Percentiles rank a stretch among this genome's conserved stretches.
Conservation (phyloP, 1,284 basidiomycete genomes). For the Cryptococcus neoformans region DNA sequence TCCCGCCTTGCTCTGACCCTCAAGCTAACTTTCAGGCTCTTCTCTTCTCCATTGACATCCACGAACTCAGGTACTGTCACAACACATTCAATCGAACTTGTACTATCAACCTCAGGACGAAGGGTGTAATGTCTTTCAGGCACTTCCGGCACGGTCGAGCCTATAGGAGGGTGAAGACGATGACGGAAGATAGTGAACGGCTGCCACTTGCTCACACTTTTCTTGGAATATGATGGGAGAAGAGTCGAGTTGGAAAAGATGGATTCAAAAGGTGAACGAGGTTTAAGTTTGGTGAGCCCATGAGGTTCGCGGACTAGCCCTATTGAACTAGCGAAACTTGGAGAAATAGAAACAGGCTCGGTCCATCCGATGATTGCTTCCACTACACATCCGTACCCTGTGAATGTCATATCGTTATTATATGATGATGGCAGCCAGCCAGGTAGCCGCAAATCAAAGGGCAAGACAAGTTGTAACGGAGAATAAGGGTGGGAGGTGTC, state of each 20-base stretch:
- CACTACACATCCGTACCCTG: constrained; percentile 33
- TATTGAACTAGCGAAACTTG: neutral
- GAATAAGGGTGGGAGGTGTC: constrained; percentile 6
- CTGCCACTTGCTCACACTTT: constrained; percentile 12
- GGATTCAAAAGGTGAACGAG: constrained; percentile 7
- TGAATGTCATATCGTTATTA: constrained; percentile 20
- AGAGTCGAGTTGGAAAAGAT: constrained; percentile 17
- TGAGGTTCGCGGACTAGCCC: neutral
- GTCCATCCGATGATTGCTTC: constrained; percentile 33
- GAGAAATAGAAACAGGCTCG: neutral
- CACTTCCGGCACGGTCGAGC: constrained; percentile 1
- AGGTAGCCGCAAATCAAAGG: constrained; percentile 44
- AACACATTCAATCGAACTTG: constrained; percentile 37
- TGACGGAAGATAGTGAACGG: constrained; percentile 35
- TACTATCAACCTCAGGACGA: constrained; percentile 16
- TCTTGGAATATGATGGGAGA: constrained; percentile 1
- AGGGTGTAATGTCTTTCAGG: constrained; percentile 29
- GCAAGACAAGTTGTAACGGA: constrained; percentile 25
- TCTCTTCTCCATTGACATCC: constrained; percentile 37
- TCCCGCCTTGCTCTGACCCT: constrained; percentile 28
- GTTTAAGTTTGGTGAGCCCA: neutral
- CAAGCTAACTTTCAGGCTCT: constrained; percentile 32
- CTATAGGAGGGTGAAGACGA: constrained; percentile 22
- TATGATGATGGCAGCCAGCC: constrained; percentile 46
- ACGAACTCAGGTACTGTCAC: constrained; percentile 44